Evolutionary conservation across 2,329 filamentous ascomycete species (phyloP), one percentile per base, ranked within the genome.

Genomic region (Nemania bipapillata): DNA sequence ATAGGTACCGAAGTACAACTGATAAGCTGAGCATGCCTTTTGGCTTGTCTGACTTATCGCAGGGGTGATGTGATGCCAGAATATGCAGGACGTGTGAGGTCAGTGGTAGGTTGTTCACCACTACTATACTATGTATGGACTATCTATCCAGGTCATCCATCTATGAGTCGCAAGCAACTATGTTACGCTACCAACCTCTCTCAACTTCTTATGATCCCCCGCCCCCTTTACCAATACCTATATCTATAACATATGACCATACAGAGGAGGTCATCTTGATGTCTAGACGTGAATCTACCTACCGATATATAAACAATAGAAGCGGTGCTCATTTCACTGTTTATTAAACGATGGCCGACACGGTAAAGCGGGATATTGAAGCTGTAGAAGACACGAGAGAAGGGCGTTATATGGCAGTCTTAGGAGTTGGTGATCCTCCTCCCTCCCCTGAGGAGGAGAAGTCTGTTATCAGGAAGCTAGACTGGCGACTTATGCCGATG

Each of bases 401-500:
- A 40, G 26, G 37, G 28, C 47, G 32, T 12, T 42, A 12, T 11
- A 26, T 8, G 1, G n/a, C 24, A 12, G 42, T 57, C 4, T 17
- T 26, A 5, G 20, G 28, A 8, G 4, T 64, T 22, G 53, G 40
- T 17, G 53, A 55, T 2, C 58, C 30, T 2, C 58, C 30, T 12
- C 68, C 70, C 3, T 61, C 70, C 8, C 32, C 42, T 6, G 65
- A 72, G 4, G 70, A 72, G 26, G 70, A 70, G 32, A 45, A 49
- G 2, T 20, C 59, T 1, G 69, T 66, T 7, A 66, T 70, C 15
- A 49, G 26, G n/a, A 70, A 65, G 22, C n/a, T 70, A 6, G 73
- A 75, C 62, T 69, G 69, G 65, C 63, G 65, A 11, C 58, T 75
- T 11, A 73, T 74, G 72, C 73, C 73, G 4, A 63, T 73, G 62